phyloP scores from a whole-genome alignment of 331 rosid genomes.

The Acacia pycnantha region DNA sequence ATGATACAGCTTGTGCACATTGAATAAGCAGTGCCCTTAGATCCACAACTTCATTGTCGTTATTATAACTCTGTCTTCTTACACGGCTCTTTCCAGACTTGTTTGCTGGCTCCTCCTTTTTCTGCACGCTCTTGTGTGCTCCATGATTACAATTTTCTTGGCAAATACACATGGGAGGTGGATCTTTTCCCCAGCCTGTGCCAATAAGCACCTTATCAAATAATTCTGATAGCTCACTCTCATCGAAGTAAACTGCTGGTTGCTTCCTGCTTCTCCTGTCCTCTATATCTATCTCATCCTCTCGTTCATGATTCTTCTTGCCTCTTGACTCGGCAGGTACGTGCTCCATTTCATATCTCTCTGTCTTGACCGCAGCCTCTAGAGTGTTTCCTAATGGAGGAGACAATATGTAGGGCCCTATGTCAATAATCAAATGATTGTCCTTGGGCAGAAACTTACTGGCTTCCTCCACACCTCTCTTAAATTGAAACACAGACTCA shows the following conservation, averaged over 20 bases:
- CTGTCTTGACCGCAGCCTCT: slow-evolving; percentile 15
- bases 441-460: slow-evolving; percentile 50
- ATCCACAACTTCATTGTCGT: slow-evolving; percentile 39
- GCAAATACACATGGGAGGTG: slow-evolving; percentile 12
- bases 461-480: slow-evolving; percentile 56
- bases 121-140: slow-evolving; percentile 13
- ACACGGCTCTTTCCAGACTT: slow-evolving; percentile 5
- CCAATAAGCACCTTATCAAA: slow-evolving; percentile 54
- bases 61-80: slow-evolving; percentile 23
- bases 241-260: slow-evolving; percentile 39
- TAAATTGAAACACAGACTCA: slow-evolving; percentile 40
- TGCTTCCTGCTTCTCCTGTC: slow-evolving; percentile 54
- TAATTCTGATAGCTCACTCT: slow-evolving; percentile 48
- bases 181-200: slow-evolving; percentile 13
- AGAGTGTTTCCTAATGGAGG: slow-evolving; percentile 12
- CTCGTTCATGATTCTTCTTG: slow-evolving; percentile 43
- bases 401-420: slow-evolving; percentile 14
- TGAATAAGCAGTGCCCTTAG: slow-evolving; percentile 44
- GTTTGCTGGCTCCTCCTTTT: slow-evolving; percentile 15
- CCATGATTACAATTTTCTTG: not conserved
- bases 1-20: slow-evolving; percentile 61
- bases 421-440: slow-evolving; percentile 21
- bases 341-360: slow-evolving; percentile 34
- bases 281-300: slow-evolving; percentile 32
- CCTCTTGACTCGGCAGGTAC: not conserved